Base-by-base conservation (phyloP, 768 basidiomycete species). In the Mycena amicta region DNA sequence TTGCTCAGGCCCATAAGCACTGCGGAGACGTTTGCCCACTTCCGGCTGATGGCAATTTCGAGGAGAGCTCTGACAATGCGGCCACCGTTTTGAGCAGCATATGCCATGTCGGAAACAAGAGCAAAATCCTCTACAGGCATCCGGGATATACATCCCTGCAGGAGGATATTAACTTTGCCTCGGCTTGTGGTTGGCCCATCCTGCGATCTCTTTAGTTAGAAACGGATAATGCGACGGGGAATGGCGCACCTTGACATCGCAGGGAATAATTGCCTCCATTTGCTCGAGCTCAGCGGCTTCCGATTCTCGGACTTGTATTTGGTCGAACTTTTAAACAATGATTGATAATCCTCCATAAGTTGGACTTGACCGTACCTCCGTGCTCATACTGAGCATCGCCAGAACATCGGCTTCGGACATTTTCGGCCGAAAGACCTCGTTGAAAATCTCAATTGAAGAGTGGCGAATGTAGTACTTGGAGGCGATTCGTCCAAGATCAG, bases 401-500 rank as follows among this genome's bases (percentile, higher is more conserved):
- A 99, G 80, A 28, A 93, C 84, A 72, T 98, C 95, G 2, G 95
- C 97, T 73, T 98, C 96, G 2, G 89, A 83, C 95, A 98, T 97
- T 56, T 76, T 84, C 1, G 86, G 81, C 50, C 85, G 80, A 73
- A 98, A 92, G 58, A 82, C 73, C 60, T 82, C 73, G 72, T 90
- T 92, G 79, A 96, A 98, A 5, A 91, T 83, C 71, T 93, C 92
- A 31, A 98, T 87, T 3, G 92, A 94, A 43, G 83, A 75, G 70
- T 93, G 76, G 20, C 90, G 85, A 68, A 99, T 90, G 73, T 98
- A 99, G 72, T 97, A 99, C 73, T 91, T 95, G 3, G 96, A 93
- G 0, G 97, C 95, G 66, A 98, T 95, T 62, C 94, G 80, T n/a
- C 97, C 97, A 2, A 96, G 74, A 62, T 97, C 95, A n/a, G 90